Evolutionary conservation across 1,284 basidiomycete genomes (phyloP), one percentile per base, ranked within the genome.

Genomic region (Coriolopsis trogii): DNA sequence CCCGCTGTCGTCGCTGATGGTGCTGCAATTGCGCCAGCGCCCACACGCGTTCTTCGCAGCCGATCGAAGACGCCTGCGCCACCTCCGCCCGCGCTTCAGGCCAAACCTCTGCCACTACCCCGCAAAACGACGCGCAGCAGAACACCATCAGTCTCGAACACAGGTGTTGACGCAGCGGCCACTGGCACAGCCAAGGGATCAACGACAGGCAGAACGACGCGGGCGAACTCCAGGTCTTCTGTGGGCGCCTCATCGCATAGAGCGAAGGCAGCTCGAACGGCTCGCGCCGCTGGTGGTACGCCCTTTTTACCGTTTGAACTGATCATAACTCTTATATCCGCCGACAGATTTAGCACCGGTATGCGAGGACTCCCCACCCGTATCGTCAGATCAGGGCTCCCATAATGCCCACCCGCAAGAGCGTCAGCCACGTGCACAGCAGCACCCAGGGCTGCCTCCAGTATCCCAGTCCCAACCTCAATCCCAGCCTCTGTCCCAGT

Each of bases 31-130:
- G 29, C 41, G 12, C 15, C 45, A 4, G 16, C 21, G n/a, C 6
- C 46, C 3, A 41, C 43, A 4, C 58, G 54, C 25, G 45, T 20
- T 3, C 49, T 59, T 7, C 58, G 58, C 9, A 54, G 46, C 41
- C 45, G 51, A 6, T 59, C 58, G 6, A 54, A 52, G 39, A 48
- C 53, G 1, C 48, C 51, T 4, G 43, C 50, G 0, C 29, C 50
- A 16, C n/a, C 49, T 10, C 26, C 45, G 1, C 23, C 37, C 13
- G 15, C 33, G 25, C 12, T 20, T 12, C 46, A 37, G 18, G 41
- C 5, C 24, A 33, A 12, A 15, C 28, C 26, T 6, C 28, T 28
- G 18, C 26, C 24, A 25, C 51, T 41, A 9, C 38, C 51, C 12
- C 51, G 49, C 18, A 24, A 46, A 13, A 44, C 45, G 23, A 43